Percentiles rank a stretch among this genome's conserved stretches.
Conservation (phyloP, 139 green algal genomes). For the Klebsormidium nitens region DNA sequence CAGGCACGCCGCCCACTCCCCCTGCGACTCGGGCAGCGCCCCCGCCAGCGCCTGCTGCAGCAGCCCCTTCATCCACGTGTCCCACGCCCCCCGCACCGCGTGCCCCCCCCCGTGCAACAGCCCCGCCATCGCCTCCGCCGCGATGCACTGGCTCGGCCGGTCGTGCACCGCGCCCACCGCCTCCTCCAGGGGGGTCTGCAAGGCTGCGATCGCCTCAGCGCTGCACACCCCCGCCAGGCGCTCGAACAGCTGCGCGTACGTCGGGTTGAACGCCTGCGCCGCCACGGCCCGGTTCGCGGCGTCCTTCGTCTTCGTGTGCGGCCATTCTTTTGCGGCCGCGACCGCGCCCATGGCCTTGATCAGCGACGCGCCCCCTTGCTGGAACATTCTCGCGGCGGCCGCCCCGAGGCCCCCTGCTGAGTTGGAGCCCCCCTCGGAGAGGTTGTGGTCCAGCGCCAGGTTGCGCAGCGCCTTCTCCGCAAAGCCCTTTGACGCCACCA, state of each 20-base stretch:
- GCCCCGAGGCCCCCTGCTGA: too few species aligned
- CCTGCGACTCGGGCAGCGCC: background rate
- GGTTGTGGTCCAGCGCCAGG: constrained; percentile 4
- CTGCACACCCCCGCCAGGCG: background rate
- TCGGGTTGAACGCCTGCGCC: background rate
- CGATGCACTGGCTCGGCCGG: constrained; percentile 2
- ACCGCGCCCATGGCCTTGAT: background rate
- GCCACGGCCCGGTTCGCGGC: background rate
- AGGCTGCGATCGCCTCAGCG: background rate
- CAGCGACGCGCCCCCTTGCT: background rate
- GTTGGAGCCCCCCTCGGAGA: background rate
- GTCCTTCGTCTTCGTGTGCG: background rate
- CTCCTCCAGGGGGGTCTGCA: background rate
- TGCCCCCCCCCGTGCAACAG: background rate
- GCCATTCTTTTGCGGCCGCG: background rate
- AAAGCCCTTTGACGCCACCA: background rate
- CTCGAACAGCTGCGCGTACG: constrained; percentile 6
- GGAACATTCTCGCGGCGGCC: background rate
- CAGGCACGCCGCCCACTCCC: constrained; percentile 7
- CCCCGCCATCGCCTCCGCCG: constrained; percentile 6
- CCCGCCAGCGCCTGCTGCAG: background rate
- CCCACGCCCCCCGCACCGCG: background rate
- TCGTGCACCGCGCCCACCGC: constrained; percentile 3
- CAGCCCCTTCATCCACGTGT: background rate
- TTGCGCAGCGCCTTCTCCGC: background rate